A percentile compares a stretch with the other conserved stretches of the same genome.
Conservation (phyloP, 2,329 filamentous ascomycete species). For the Ilyonectria mors-panacis region DNA sequence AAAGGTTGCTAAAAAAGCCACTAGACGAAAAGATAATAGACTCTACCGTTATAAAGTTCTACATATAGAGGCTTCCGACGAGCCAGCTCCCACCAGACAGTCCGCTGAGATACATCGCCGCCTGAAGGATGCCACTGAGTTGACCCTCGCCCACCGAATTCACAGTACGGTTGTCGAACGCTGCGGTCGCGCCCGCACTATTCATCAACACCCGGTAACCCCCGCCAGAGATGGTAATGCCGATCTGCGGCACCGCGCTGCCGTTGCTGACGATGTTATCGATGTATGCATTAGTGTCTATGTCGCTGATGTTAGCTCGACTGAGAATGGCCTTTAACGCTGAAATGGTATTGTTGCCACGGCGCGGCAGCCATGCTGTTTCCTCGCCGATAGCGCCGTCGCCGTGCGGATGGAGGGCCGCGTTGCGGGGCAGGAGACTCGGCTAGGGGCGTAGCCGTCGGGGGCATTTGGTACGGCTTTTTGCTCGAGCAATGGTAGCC, state of each 20-base stretch:
- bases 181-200: constrained; percentile 80
- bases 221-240: constrained; percentile 81
- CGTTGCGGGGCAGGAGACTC: constrained; percentile 27
- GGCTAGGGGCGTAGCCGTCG: constrained; percentile 26
- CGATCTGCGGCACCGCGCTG: constrained; percentile 70
- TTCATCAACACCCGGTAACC: constrained; percentile 85
- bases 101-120: constrained; percentile 81
- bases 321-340: constrained; percentile 79
- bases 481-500: too few relatives aligned
- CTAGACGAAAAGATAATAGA: constrained; percentile 37
- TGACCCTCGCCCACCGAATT: constrained; percentile 65
- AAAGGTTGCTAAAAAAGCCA: constrained; percentile 36
- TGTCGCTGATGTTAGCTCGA: constrained; percentile 77
- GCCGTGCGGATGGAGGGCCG: constrained; percentile 21
- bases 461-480: constrained; percentile 28
- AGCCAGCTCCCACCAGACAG: constrained; percentile 84
- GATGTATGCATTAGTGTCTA: constrained; percentile 80
- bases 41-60: constrained; percentile 81
- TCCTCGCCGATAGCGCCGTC: constrained; percentile 22
- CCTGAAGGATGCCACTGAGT: constrained; percentile 81
- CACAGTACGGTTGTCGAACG: constrained; percentile 78
- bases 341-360: constrained; percentile 77
- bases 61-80: constrained; percentile 79
- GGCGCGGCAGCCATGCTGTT: constrained; percentile 73
- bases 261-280: constrained; percentile 75